Base-by-base conservation (phyloP, 768 basidiomycete genomes). In the Psilocybe sp. region DNA sequence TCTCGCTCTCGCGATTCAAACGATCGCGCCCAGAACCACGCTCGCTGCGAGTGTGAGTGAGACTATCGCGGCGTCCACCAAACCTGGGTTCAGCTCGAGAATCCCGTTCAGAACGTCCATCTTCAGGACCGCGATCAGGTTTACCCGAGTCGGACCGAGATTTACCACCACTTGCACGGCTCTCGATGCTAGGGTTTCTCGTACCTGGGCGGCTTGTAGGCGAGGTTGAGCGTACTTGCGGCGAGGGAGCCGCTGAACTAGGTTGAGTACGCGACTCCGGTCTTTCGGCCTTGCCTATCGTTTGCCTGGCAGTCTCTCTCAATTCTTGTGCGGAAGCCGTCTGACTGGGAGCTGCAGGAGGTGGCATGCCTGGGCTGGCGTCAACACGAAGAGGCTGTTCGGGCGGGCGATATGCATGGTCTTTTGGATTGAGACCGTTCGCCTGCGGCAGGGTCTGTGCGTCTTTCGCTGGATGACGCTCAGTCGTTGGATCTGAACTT, bases 251-350 rank as follows among this genome's bases (percentile, higher is more conserved):
- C 40, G 70, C 70, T 50, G 78, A 80, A n/a, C 74, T 76, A 58
- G 72, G 74, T 45, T 76, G 77, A 55, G 67, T 69, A 15, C 80
- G 78, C 12, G 65, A 58, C 44, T 78, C 76, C 16, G 58, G 54
- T 52, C 72, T 72, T 12, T 75, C 74, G 3, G 72, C 57, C 59
- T 81, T 73, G 33, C 63, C 64, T 38, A 84, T 78, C 13, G 80
- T 76, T 60, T 87, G 84, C 59, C 85, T 87, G 5, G 89, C 89
- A 2, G 86, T 89, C 62, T 88, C 87, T 44, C 90, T 78, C 13
- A 91, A 74, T 58, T 89, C 89, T 57, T 90, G 87, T 1, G 89
- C 88, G 9, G 85, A 87, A 5, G 73, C 68, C 0, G 89, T 90
- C 59, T 90, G 87, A 58, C 89, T 92, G 2, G 90, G 90, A 42